Percentiles rank a stretch among this genome's conserved stretches.
Conservation (phyloP, 2,329 filamentous ascomycete species). For the Xylaria sp. region DNA sequence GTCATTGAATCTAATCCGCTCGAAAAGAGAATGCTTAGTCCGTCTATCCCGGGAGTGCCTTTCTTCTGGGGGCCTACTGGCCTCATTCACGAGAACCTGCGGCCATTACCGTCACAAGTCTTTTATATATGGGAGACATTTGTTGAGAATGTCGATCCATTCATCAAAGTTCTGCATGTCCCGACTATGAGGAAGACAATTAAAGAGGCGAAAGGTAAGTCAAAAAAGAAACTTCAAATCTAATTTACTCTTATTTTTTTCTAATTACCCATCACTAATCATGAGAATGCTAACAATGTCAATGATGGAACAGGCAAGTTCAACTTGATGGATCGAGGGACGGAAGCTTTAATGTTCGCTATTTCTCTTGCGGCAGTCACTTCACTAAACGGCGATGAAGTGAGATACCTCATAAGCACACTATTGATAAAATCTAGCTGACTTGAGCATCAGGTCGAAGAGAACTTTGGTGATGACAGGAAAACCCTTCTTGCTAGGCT, state of each 20-base stretch:
- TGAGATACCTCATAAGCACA: background rate
- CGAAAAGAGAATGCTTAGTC: conserved; percentile 17
- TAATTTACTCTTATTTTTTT: background rate
- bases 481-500: conserved; percentile 16
- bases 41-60: conserved; percentile 20
- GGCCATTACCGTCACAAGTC: conserved; percentile 22
- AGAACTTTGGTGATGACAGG: conserved; percentile 25
- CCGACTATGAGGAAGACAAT: conserved; percentile 10
- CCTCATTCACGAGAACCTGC: background rate
- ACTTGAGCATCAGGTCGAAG: conserved; percentile 6
- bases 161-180: conserved; percentile 25
- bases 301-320: conserved; percentile 19
- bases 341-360: conserved; percentile 29
- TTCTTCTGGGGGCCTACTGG: conserved; percentile 21
- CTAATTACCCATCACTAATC: no score
- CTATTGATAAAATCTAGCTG: background rate
- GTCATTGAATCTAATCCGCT: conserved; percentile 16
- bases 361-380: conserved; percentile 26
- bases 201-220: conserved; percentile 24
- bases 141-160: conserved; percentile 24
- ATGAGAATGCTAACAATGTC: background rate
- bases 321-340: conserved; percentile 16
- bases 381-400: conserved; percentile 20
- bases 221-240: background rate
- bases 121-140: conserved; percentile 26